Evolutionary conservation across 805 yeast genomes (phyloP).

Genomic region (Saturnispora galanensis): DNA sequence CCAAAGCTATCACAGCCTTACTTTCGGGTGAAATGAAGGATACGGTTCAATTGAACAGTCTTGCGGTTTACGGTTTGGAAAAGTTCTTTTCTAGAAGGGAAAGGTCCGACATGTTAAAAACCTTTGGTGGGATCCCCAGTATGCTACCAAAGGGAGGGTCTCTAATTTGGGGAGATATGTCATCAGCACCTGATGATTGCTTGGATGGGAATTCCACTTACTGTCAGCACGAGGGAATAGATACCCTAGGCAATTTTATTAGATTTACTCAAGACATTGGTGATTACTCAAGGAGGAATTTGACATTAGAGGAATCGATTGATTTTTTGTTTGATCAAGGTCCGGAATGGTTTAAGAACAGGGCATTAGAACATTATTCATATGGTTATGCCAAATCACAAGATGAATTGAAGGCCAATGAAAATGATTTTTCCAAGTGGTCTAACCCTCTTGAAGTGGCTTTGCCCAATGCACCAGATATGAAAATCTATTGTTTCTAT

Average conservation of each 20-base stretch:
- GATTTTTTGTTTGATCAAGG: slow-evolving; percentile 53
- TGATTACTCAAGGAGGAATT: slow-evolving; percentile 35
- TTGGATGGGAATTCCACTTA: slow-evolving; percentile 7
- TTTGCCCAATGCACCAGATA: slow-evolving; percentile 86
- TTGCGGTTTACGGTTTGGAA: slow-evolving; percentile 91
- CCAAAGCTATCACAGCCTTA: slow-evolving; percentile 84
- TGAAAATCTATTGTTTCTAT: slow-evolving; percentile 82
- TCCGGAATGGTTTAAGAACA: slow-evolving; percentile 65
- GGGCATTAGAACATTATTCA: slow-evolving; percentile 66
- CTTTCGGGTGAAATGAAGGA: slow-evolving; percentile 98
- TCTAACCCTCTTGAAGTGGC: slow-evolving; percentile 89
- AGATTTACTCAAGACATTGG: slow-evolving; percentile 44
- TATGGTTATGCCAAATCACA: slow-evolving; percentile 59
- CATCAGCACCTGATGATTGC: slow-evolving; percentile 62
- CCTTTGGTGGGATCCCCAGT: slow-evolving; percentile 91
- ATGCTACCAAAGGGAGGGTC: slow-evolving; percentile 97
- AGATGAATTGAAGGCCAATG: slow-evolving; percentile 53
- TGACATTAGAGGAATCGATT: slow-evolving; percentile 60
- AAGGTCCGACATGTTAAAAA: slow-evolving; percentile 71
- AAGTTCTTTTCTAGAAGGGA: slow-evolving; percentile 86
- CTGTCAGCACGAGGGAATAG: slow-evolving; percentile 12
- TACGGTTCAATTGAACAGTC: slow-evolving; percentile 84
- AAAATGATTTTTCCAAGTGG: slow-evolving; percentile 75
- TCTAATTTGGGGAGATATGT: slow-evolving; percentile 72
- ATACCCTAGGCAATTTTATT: slow-evolving; percentile 65